Conservation (phyloP, 441 rosid genomes). For the Pelargonium fulgidum region DNA sequence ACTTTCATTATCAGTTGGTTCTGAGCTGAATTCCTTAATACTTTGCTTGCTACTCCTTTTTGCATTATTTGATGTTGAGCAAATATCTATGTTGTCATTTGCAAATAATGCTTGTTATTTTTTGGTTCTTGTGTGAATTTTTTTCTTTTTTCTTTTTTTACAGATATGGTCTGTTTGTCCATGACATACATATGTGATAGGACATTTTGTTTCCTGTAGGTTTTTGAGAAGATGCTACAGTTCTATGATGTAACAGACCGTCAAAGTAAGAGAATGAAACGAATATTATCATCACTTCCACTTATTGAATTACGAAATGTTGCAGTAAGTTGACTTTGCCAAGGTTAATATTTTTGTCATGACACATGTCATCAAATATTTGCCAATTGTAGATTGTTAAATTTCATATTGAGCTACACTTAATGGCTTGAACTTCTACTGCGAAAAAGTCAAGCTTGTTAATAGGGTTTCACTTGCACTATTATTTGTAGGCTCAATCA, state of each 20-base stretch:
- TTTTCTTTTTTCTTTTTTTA: background rate
- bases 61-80: background rate
- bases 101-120: background rate
- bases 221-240: conserved; percentile 59
- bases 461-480: too few species aligned
- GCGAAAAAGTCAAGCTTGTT: too few species aligned
- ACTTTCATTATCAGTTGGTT: too few species aligned
- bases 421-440: too few species aligned
- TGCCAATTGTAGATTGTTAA: background rate
- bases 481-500: too few species aligned
- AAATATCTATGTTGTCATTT: background rate
- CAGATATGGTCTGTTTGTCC: conserved; percentile 8
- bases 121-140: too few species aligned
- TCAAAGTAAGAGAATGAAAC: conserved; percentile 35
- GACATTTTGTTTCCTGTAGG: conserved; percentile 37
- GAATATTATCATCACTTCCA: conserved; percentile 46
- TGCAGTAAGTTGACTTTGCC: conserved; percentile 62
- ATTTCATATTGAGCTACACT: too few species aligned
- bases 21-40: background rate
- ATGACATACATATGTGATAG: background rate
- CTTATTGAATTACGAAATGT: conserved; percentile 71
- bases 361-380: background rate
- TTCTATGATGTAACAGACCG: conserved; percentile 37
- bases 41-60: background rate
- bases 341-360: conserved; percentile 8